Percentiles rank a stretch among this genome's conserved stretches.
These are phyloP conservation scores for Pulveroboletus sp. DNA, from an alignment of 768 basidiomycete species.

Conservation along the genomic window DNA sequence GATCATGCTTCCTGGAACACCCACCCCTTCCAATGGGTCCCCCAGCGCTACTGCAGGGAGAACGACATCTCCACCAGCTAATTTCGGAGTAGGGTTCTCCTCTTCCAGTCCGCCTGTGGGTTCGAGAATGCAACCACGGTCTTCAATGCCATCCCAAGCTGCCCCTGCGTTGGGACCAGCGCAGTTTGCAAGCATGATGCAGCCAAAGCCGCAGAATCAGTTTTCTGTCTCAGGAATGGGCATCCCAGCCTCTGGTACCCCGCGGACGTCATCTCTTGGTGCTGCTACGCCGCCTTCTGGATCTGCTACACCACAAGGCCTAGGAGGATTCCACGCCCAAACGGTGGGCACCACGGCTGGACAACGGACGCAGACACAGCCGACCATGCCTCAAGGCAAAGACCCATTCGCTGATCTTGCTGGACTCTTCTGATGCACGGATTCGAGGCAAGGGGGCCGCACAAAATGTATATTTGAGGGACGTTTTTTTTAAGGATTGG, in stretches of 20 bases:
- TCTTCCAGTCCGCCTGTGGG: conserved; percentile 1
- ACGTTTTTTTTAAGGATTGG: not conserved
- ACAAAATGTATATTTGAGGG: conserved; percentile 1
- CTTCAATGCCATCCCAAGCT: not conserved
- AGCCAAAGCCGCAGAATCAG: conserved; percentile 17
- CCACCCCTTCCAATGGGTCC: conserved; percentile 20
- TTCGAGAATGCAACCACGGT: conserved; percentile 4
- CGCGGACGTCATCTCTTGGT: conserved; percentile 11
- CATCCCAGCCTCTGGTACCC: not conserved
- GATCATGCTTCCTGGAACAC: conserved; percentile 43
- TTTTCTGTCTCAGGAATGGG: not conserved
- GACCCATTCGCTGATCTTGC: conserved; percentile 85
- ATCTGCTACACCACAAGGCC: conserved; percentile 9
- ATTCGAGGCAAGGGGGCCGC: not conserved
- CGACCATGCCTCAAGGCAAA: conserved; percentile 39
- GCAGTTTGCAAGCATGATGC: conserved; percentile 14
- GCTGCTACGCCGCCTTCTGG: conserved; percentile 10
- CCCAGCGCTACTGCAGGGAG: conserved; percentile 9
- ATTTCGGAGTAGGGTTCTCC: conserved; percentile 2
- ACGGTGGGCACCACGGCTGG: conserved; percentile 3
- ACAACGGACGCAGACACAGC: conserved; percentile 22
- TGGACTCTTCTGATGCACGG: conserved; percentile 55
- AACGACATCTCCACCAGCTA: conserved; percentile 12
- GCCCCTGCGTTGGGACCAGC: not conserved
- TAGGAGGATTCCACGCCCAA: conserved; percentile 3